These are phyloP conservation scores for Ophiosphaerella korrae DNA, from an alignment of 2,329 filamentous ascomycete genomes.

Conservation along the genomic window DNA sequence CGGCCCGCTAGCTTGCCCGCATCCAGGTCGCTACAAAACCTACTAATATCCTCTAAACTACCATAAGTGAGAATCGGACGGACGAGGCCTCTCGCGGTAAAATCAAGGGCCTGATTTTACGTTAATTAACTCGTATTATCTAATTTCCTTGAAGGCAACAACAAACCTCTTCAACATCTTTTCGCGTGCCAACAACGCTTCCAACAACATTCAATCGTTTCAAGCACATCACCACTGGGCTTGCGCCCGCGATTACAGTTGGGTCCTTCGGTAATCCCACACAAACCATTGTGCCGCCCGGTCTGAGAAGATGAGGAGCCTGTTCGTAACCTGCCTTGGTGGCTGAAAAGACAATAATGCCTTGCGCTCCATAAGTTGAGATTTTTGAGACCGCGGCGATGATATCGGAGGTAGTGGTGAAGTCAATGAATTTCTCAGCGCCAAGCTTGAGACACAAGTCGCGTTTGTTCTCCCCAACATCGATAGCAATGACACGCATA, in stretches of 20 bases:
- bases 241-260: conserved; percentile 31
- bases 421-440: conserved; percentile 63
- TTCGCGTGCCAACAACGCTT: conserved; percentile 50
- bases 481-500: conserved; percentile 61
- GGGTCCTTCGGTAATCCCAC: conserved; percentile 34
- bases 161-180: conserved; percentile 52
- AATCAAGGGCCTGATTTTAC: conserved; percentile 36
- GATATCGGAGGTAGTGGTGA: conserved; percentile 67
- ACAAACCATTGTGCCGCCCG: conserved; percentile 35
- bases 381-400: conserved; percentile 51
- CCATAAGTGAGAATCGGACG: conserved; percentile 48
- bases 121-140: too few species aligned
- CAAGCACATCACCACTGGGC: conserved; percentile 47
- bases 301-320: conserved; percentile 32
- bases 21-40: conserved; percentile 47
- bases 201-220: conserved; percentile 52
- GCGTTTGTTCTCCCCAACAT: conserved; percentile 56
- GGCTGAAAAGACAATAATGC: conserved; percentile 77
- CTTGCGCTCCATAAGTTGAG: conserved; percentile 72
- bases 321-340: conserved; percentile 44
- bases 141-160: too few species aligned
- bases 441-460: conserved; percentile 56
- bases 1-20: conserved; percentile 48
- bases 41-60: conserved; percentile 47
- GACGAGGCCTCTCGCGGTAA: conserved; percentile 51